phyloP scores from a whole-genome alignment of 208 protist genomes.

The Trypanosoma caninum region DNA sequence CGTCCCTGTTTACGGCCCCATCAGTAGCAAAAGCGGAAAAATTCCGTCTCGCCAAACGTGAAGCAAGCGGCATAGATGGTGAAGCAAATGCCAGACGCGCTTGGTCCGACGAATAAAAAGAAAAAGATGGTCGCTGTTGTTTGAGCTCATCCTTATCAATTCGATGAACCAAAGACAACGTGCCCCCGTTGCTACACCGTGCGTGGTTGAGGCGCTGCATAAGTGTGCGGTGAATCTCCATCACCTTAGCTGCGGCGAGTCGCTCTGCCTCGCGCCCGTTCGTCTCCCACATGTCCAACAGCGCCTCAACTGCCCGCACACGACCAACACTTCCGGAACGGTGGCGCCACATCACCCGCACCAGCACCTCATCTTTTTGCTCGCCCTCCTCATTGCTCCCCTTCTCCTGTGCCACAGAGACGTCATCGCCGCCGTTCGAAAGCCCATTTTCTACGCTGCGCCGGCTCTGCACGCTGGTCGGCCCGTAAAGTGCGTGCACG shows the following conservation, averaged over 20 bases:
- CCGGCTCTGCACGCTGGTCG: conserved; percentile 20
- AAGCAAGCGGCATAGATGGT: conserved; percentile 21
- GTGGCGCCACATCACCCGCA: conserved; percentile 13
- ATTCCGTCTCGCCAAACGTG: conserved; percentile 13
- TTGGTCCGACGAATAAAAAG: not conserved
- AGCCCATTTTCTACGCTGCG: conserved; percentile 5
- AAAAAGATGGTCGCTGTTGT: not conserved
- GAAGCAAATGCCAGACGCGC: conserved; percentile 17
- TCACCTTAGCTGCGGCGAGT: conserved; percentile 14
- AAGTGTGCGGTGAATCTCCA: conserved; percentile 2
- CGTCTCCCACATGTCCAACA: conserved; percentile 40
- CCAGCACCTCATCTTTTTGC: conserved; percentile 7
- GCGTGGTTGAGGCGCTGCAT: not conserved
- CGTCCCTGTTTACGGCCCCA: not conserved
- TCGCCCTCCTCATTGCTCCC: not conserved
- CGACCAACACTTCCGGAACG: conserved; percentile 42
- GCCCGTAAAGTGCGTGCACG: conserved; percentile 17
- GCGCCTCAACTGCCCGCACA: conserved; percentile 31
- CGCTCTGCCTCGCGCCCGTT: conserved; percentile 29
- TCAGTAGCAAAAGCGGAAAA: not conserved
- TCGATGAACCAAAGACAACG: too few relatives aligned
- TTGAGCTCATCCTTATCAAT: conserved; percentile 14
- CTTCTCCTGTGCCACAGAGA: conserved; percentile 1
- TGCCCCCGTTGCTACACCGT: not conserved
- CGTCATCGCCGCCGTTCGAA: not conserved